phyloP scores from a whole-genome alignment of 805 yeast species.

The Candida broadrunensis region DNA sequence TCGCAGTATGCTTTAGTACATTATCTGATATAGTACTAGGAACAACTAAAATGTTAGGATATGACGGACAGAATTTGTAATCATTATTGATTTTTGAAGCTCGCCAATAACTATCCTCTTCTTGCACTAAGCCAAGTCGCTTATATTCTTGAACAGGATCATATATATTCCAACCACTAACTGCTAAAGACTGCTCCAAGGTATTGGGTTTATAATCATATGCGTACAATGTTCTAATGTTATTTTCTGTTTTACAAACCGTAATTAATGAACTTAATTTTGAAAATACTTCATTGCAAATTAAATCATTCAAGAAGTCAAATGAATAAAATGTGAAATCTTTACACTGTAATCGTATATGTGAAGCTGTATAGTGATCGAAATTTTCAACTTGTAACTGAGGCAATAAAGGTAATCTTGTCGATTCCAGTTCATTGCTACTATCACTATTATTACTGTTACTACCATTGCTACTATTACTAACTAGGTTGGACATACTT shows the following conservation, averaged over 20 bases:
- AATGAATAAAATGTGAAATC: constrained; percentile 82
- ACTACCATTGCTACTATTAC: constrained; percentile 6
- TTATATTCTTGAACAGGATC: constrained; percentile 60
- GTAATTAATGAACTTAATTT: constrained; percentile 66
- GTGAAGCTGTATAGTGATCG: constrained; percentile 44
- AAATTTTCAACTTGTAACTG: constrained; percentile 11
- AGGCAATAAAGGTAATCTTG: constrained; percentile 5
- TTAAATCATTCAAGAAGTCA: constrained; percentile 58
- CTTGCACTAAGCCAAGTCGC: constrained; percentile 61
- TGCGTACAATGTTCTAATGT: constrained; percentile 59
- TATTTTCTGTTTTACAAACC: constrained; percentile 49
- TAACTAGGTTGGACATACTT: too few species aligned
- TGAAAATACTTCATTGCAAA: constrained; percentile 70
- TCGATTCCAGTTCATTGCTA: too few species aligned
- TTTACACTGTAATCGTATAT: constrained; percentile 70
- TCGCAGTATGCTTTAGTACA: constrained; percentile 77
- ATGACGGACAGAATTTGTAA: constrained; percentile 69
- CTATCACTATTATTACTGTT: neutral
- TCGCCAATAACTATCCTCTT: constrained; percentile 57
- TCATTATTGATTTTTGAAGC: constrained; percentile 59
- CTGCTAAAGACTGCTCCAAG: constrained; percentile 50
- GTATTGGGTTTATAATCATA: constrained; percentile 75
- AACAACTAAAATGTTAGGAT: constrained; percentile 66
- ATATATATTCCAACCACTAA: constrained; percentile 72
- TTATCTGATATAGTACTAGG: constrained; percentile 81